Percentiles rank a stretch among this genome's conserved stretches.
Evolutionary conservation across 2,329 filamentous ascomycete species (phyloP).

Genomic region (Exophiala bonariae): DNA sequence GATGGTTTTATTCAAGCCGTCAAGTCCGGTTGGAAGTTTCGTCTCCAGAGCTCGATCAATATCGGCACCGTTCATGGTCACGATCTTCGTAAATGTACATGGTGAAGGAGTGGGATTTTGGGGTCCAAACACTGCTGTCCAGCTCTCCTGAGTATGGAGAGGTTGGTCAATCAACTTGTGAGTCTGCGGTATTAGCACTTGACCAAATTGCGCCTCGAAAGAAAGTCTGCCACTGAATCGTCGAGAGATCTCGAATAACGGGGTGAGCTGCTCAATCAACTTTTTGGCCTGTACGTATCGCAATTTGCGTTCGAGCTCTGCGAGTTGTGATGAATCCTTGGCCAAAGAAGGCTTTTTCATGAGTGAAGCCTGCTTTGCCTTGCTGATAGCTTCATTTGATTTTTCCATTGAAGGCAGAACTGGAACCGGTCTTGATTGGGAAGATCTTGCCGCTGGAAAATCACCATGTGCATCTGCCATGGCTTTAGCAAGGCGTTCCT

Average conservation of each 20-base stretch:
- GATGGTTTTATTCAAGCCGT: neutral
- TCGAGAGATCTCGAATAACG: slow-evolving; percentile 35
- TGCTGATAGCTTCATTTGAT: slow-evolving; percentile 13
- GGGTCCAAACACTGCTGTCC: slow-evolving; percentile 35
- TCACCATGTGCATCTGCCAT: slow-evolving; percentile 16
- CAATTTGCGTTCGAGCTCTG: too few species aligned
- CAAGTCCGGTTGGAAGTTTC: slow-evolving; percentile 27
- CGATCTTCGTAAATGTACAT: slow-evolving; percentile 36
- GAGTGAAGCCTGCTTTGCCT: slow-evolving; percentile 16
- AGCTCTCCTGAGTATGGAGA: slow-evolving; percentile 26
- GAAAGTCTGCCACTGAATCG: slow-evolving; percentile 35
- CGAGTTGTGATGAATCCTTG: slow-evolving; percentile 8
- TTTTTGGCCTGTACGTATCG: slow-evolving; percentile 22
- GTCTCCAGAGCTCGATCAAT: slow-evolving; percentile 40
- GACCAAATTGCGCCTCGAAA: slow-evolving; percentile 40
- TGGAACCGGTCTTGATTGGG: slow-evolving; percentile 1
- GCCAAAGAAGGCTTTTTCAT: slow-evolving; percentile 16
- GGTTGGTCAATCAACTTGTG: slow-evolving; percentile 11
- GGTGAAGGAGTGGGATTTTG: slow-evolving; percentile 10
- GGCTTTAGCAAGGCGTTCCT: slow-evolving; percentile 9
- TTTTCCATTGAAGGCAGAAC: neutral
- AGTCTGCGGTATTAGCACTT: slow-evolving; percentile 33
- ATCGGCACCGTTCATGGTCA: slow-evolving; percentile 43
- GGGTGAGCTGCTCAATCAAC: slow-evolving; percentile 33
- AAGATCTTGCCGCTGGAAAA: too few species aligned